Conservation (phyloP, 306 rosid species). For the Calophaca sinica region DNA sequence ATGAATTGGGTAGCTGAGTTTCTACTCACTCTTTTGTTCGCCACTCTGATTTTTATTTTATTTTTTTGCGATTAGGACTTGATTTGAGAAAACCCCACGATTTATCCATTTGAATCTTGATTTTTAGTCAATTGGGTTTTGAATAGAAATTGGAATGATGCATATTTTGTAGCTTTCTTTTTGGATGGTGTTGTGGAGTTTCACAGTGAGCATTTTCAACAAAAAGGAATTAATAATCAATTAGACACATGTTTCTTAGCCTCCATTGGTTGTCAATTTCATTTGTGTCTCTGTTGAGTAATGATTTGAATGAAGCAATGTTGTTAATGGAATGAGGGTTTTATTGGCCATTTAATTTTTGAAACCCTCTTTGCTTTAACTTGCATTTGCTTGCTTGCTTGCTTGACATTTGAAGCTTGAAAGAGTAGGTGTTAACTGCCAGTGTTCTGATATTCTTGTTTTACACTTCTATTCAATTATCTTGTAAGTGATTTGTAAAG, state of each 20-base stretch:
- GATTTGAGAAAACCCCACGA: neutral
- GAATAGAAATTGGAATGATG: neutral
- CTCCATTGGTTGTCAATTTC: too few relatives aligned
- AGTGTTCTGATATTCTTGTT: neutral
- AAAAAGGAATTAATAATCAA: too few relatives aligned
- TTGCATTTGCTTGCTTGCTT: conserved; percentile 31
- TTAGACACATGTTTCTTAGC: too few relatives aligned
- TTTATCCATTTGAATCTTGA: conserved; percentile 21
- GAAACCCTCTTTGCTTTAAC: conserved; percentile 40
- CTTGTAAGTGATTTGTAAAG: conserved; percentile 3
- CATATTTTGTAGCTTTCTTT: too few relatives aligned
- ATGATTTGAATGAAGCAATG: conserved; percentile 47
- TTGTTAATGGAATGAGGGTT: conserved; percentile 25
- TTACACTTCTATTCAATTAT: conserved; percentile 9
- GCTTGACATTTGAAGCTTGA: conserved; percentile 7
- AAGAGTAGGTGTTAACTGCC: conserved; percentile 17
- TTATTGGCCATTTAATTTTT: conserved; percentile 24
- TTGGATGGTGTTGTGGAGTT: too few relatives aligned
- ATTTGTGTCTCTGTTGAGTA: conserved; percentile 45
- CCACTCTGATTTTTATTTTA: too few relatives aligned
- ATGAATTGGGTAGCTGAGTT: conserved; percentile 35
- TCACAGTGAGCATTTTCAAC: too few relatives aligned
- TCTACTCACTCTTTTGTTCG: too few relatives aligned
- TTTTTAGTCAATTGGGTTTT: conserved; percentile 38
- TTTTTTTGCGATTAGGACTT: conserved; percentile 30